Evolutionary conservation across 345 rosid species (phyloP).

Genomic region (Reutealis trisperma): DNA sequence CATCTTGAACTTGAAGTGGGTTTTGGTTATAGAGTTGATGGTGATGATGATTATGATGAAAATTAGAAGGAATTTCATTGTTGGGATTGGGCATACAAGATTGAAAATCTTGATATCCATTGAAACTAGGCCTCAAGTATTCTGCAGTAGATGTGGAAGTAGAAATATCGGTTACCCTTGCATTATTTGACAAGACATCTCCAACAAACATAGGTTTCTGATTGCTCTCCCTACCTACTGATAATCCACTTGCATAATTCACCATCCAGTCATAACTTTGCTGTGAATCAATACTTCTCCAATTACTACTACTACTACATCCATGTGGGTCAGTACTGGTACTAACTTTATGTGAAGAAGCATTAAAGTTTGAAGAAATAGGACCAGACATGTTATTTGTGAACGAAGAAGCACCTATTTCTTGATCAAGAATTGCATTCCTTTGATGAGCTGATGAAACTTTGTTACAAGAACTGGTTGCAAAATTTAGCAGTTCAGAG

Average conservation of each 20-base stretch:
- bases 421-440: slow-evolving; percentile 30
- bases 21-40: slow-evolving; percentile 15
- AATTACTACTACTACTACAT: slow-evolving; percentile 22
- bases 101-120: slow-evolving; percentile 27
- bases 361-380: slow-evolving; percentile 18
- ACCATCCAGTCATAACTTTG: slow-evolving; percentile 43
- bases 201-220: slow-evolving; percentile 36
- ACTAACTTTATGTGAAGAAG: slow-evolving; percentile 7
- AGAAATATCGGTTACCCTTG: slow-evolving; percentile 20
- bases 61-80: slow-evolving; percentile 12
- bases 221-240: slow-evolving; percentile 31
- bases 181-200: slow-evolving; percentile 46
- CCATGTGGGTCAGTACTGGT: slow-evolving; percentile 31
- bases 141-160: slow-evolving; percentile 16
- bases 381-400: slow-evolving; percentile 21
- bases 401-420: slow-evolving; percentile 17
- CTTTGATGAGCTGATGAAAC: slow-evolving; percentile 17
- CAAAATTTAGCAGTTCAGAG: slow-evolving; percentile 29
- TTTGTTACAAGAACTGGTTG: slow-evolving; percentile 15
- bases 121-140: slow-evolving; percentile 24
- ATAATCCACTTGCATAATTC: slow-evolving; percentile 41
- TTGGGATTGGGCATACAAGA: slow-evolving; percentile 22
- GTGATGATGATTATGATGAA: slow-evolving; percentile 8
- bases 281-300: slow-evolving; percentile 36
- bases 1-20: slow-evolving; percentile 36